phyloP scores from a whole-genome alignment of 495 filamentous ascomycete species.

The Daldinia vernicosa region DNA sequence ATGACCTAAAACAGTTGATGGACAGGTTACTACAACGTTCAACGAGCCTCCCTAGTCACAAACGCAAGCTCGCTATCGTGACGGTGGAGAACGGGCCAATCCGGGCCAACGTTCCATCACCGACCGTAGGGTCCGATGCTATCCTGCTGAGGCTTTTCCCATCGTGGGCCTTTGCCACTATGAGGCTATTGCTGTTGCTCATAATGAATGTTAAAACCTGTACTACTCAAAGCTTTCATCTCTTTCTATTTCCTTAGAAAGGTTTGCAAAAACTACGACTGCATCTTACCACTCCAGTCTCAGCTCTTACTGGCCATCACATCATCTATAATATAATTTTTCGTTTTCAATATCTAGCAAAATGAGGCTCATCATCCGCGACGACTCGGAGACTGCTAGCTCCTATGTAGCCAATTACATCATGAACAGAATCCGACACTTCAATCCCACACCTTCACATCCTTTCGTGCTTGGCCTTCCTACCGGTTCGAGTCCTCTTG shows the following conservation, averaged over 20 bases:
- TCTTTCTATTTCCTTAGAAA: not conserved
- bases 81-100: slow-evolving; percentile 39
- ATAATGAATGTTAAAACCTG: slow-evolving; percentile 42
- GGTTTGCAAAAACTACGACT: not conserved
- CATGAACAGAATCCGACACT: slow-evolving; percentile 77
- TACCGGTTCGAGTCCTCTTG: slow-evolving; percentile 80
- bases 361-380: slow-evolving; percentile 87
- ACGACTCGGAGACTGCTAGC: slow-evolving; percentile 71
- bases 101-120: slow-evolving; percentile 47
- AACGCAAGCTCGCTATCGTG: slow-evolving; percentile 35
- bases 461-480: slow-evolving; percentile 87
- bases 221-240: slow-evolving; percentile 17
- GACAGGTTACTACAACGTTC: slow-evolving; percentile 49
- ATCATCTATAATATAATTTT: slow-evolving; percentile 19
- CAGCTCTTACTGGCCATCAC: slow-evolving; percentile 16
- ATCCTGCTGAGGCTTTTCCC: slow-evolving; percentile 29
- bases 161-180: slow-evolving; percentile 27
- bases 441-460: slow-evolving; percentile 71
- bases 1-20: slow-evolving; percentile 43
- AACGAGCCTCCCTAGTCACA: slow-evolving; percentile 35
- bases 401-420: slow-evolving; percentile 86
- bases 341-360: slow-evolving; percentile 31
- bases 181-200: slow-evolving; percentile 34
- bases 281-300: slow-evolving; percentile 1
- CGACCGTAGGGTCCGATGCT: slow-evolving; percentile 31